A percentile compares a stretch with the other conserved stretches of the same genome.
Conservation (phyloP, 345 rosid genomes). For the Anastatica hierochuntica region DNA sequence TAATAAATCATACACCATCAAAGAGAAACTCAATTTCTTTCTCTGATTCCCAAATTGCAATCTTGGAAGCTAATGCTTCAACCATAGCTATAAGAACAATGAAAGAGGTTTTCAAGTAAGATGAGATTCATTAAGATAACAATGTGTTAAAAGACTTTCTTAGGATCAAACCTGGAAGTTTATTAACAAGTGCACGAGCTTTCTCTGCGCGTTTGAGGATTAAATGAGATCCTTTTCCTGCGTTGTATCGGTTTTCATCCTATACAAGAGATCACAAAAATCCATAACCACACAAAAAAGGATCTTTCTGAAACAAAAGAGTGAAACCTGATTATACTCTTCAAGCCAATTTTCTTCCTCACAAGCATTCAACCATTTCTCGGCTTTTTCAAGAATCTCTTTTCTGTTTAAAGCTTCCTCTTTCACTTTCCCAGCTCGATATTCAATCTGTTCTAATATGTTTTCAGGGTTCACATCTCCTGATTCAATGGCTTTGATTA, state of each 20-base stretch:
- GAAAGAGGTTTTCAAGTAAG: neutral
- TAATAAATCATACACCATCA: conserved; percentile 81
- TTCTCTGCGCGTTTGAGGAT: conserved; percentile 92
- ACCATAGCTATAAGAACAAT: conserved; percentile 49
- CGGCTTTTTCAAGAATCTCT: conserved; percentile 86
- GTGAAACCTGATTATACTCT: conserved; percentile 74
- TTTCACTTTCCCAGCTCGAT: conserved; percentile 64
- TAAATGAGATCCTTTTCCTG: conserved; percentile 92
- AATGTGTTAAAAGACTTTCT: neutral
- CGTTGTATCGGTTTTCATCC: conserved; percentile 93
- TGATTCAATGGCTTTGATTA: conserved; percentile 65
- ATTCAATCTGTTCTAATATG: conserved; percentile 65
- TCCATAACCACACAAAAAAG: neutral
- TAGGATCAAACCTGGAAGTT: conserved; percentile 68
- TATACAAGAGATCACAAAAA: conserved; percentile 23
- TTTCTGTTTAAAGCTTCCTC: conserved; percentile 87
- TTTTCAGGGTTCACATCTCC: conserved; percentile 58
- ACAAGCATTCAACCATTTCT: conserved; percentile 86
- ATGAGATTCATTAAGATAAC: neutral
- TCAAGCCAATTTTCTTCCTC: conserved; percentile 98
- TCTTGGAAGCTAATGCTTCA: conserved; percentile 69
- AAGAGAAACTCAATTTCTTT: conserved; percentile 61
- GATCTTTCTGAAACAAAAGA: neutral
- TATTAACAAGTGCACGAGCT: conserved; percentile 75
- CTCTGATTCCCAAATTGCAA: conserved; percentile 73